Conservation (phyloP, 1,284 basidiomycete genomes). For the Apiotrichum siamense region DNA sequence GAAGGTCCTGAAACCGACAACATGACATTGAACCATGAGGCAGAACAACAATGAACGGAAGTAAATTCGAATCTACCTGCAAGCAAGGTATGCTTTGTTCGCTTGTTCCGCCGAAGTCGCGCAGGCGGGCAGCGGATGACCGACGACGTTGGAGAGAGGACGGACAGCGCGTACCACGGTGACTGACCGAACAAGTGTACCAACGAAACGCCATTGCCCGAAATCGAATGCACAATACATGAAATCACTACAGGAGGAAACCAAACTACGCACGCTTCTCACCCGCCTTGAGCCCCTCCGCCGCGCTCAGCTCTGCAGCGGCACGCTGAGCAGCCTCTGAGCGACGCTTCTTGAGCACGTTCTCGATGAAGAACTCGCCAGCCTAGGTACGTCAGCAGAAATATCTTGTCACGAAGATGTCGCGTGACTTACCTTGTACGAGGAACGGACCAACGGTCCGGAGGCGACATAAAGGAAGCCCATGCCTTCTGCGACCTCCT, state of each 20-base stretch:
- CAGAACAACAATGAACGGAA: not conserved
- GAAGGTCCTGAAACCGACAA: not conserved
- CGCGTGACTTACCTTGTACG: slow-evolving; percentile 63
- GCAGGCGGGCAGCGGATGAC: too few species aligned
- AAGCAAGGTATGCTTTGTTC: too few species aligned
- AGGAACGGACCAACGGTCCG: slow-evolving; percentile 90
- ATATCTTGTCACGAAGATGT: slow-evolving; percentile 49
- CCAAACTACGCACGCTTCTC: not conserved
- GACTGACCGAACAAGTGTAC: too few species aligned
- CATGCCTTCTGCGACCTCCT: slow-evolving; percentile 77
- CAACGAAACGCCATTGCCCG: not conserved
- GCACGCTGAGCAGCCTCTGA: slow-evolving; percentile 36
- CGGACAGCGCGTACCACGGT: too few species aligned
- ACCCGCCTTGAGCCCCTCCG: not conserved
- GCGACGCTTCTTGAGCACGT: slow-evolving; percentile 57
- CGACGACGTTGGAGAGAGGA: too few species aligned
- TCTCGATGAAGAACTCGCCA: slow-evolving; percentile 87
- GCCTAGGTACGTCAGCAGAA: slow-evolving; percentile 51
- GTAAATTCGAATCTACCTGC: too few species aligned
- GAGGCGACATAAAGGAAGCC: slow-evolving; percentile 97
- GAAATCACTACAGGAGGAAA: not conserved
- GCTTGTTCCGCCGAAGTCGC: too few species aligned
- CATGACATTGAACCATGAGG: not conserved
- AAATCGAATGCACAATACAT: not conserved
- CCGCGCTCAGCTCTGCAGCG: slow-evolving; percentile 27